Evolutionary conservation across 2,329 filamentous ascomycete genomes (phyloP).

Genomic region (Fusarium sp.): DNA sequence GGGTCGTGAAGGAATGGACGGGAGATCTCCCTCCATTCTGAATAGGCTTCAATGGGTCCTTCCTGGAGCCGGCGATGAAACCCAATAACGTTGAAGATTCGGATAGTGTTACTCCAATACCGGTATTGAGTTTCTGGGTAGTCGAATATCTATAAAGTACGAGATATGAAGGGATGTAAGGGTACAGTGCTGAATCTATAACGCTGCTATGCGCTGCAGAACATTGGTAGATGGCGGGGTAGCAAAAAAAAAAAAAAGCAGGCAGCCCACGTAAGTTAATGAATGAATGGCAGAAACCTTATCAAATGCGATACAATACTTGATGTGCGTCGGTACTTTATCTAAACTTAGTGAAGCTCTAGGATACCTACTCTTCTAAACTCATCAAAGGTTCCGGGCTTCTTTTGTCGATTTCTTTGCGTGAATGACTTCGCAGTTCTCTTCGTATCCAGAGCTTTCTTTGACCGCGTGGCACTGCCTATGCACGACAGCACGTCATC

Average conservation of each 20-base stretch:
- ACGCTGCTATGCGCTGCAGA: not conserved
- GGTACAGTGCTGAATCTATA: slow-evolving; percentile 5
- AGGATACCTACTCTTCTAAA: not conserved
- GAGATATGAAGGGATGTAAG: not conserved
- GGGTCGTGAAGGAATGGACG: slow-evolving; percentile 26
- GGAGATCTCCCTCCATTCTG: slow-evolving; percentile 38
- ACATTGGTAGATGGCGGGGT: slow-evolving; percentile 9
- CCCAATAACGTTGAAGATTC: not conserved
- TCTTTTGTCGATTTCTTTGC: not conserved
- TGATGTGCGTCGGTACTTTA: not conserved
- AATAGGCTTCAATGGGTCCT: not conserved
- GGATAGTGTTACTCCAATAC: not conserved
- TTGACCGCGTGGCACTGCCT: not conserved
- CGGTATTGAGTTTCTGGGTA: not conserved
- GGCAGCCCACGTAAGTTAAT: not conserved
- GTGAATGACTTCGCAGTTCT: not conserved
- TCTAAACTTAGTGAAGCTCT: not conserved
- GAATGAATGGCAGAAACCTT: not conserved
- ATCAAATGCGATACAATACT: not conserved
- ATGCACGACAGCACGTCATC: slow-evolving; percentile 19
- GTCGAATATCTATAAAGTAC: not conserved
- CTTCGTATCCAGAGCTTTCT: not conserved
- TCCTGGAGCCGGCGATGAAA: not conserved
- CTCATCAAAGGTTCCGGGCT: not conserved
- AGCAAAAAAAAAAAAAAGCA: slow-evolving; percentile 22